Percentiles rank a stretch among this genome's conserved stretches.
These are phyloP conservation scores for Collariella sp. DNA, from an alignment of 495 filamentous ascomycete species.

Conservation along the genomic window DNA sequence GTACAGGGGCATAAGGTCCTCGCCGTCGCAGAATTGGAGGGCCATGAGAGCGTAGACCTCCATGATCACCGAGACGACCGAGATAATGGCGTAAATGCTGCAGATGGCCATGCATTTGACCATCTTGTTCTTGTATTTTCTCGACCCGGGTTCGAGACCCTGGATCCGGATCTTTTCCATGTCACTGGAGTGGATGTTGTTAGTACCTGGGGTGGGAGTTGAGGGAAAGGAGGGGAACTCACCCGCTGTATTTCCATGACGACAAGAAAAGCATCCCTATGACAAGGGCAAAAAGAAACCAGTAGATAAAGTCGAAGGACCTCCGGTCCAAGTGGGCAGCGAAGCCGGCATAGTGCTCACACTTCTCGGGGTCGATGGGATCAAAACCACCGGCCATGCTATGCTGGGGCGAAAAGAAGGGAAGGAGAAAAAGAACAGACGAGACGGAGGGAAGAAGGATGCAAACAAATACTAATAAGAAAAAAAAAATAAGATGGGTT, in stretches of 20 bases:
- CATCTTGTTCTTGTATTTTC: conserved; percentile 17
- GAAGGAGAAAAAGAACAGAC: not conserved
- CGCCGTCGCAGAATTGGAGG: conserved; percentile 41
- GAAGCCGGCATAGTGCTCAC: conserved; percentile 40
- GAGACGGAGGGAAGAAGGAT: not conserved
- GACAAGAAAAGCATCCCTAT: conserved; percentile 32
- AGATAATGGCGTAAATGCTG: conserved; percentile 23
- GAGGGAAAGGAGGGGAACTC: conserved; percentile 9
- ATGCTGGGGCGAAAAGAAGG: not conserved
- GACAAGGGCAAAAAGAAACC: conserved; percentile 36
- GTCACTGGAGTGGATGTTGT: conserved; percentile 14
- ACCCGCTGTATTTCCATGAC: conserved; percentile 37
- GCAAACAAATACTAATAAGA: not conserved
- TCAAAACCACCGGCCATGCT: conserved; percentile 33
- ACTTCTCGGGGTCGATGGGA: conserved; percentile 26
- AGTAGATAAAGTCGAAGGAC: conserved; percentile 41
- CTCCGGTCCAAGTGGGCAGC: conserved; percentile 30
- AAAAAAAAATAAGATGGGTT: not conserved
- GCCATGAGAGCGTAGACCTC: conserved; percentile 36
- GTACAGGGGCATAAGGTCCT: conserved; percentile 42
- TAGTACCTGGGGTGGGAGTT: not conserved
- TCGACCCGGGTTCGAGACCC: conserved; percentile 16
- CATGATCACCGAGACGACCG: conserved; percentile 31
- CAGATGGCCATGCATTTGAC: conserved; percentile 29
- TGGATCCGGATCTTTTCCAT: conserved; percentile 14